Evolutionary conservation across 768 basidiomycete genomes (phyloP).

Genomic region (Rhodosporidiobolus sp.): DNA sequence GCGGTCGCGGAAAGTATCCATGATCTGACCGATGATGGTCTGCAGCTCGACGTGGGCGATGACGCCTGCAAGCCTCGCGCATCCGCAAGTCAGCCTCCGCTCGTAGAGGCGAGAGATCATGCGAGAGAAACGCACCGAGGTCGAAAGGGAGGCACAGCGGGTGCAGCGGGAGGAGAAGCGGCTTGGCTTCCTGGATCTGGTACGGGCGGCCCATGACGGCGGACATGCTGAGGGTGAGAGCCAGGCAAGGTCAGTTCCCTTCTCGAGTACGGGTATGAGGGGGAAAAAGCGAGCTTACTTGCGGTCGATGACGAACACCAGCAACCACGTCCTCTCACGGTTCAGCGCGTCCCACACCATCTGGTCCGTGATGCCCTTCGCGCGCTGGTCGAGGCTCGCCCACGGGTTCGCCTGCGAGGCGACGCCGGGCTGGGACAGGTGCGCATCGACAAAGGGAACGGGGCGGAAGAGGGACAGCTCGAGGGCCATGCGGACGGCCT

Average conservation of each 20-base stretch:
- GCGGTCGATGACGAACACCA: constrained; percentile 45
- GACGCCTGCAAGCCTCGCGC: constrained; percentile 10
- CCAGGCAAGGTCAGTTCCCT: too few species aligned
- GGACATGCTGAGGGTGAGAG: constrained; percentile 18
- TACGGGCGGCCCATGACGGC: constrained; percentile 35
- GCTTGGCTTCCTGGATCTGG: constrained; percentile 36
- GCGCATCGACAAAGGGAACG: constrained; percentile 17
- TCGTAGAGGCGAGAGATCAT: neutral
- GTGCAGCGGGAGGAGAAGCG: constrained; percentile 27
- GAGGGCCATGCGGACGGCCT: constrained; percentile 71
- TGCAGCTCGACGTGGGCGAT: constrained; percentile 36
- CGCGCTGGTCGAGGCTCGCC: constrained; percentile 68
- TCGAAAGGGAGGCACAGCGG: constrained; percentile 32
- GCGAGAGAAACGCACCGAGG: constrained; percentile 17
- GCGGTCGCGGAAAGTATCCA: constrained; percentile 36
- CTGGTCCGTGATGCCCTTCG: constrained; percentile 74
- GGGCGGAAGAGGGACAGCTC: constrained; percentile 57
- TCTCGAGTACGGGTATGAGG: too few species aligned
- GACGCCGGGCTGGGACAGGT: constrained; percentile 25
- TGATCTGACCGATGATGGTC: constrained; percentile 34
- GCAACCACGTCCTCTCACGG: constrained; percentile 87
- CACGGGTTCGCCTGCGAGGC: constrained; percentile 13
- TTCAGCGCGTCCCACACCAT: constrained; percentile 73
- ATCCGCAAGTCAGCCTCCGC: neutral
- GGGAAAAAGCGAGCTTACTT: neutral